phyloP scores from a whole-genome alignment of 495 filamentous ascomycete species.

The Echria macrotheca region DNA sequence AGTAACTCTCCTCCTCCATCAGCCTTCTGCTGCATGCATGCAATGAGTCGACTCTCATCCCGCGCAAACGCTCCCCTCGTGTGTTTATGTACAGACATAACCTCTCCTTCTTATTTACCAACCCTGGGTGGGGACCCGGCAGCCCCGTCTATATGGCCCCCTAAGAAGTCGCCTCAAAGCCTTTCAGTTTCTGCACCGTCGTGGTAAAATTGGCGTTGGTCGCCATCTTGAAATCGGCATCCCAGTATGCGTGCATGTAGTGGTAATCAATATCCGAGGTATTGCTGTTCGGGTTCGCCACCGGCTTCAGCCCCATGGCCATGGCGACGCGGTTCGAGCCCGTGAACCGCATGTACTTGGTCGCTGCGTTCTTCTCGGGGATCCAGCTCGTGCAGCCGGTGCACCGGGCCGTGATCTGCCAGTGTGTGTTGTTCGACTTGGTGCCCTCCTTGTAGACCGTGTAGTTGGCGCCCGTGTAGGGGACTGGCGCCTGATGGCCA shows the following conservation, averaged over 20 bases:
- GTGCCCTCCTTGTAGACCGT: conserved; percentile 32
- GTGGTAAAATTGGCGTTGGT: neutral
- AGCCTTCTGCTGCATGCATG: too few species aligned
- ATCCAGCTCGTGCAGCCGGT: conserved; percentile 37
- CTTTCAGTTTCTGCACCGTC: neutral
- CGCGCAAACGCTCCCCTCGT: too few species aligned
- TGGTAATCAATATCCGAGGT: conserved; percentile 33
- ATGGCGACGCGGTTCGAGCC: conserved; percentile 40
- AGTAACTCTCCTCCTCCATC: too few species aligned
- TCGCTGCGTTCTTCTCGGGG: conserved; percentile 17
- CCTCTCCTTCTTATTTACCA: too few species aligned
- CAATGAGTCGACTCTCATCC: too few species aligned
- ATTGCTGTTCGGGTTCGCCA: conserved; percentile 26
- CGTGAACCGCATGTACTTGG: conserved; percentile 28
- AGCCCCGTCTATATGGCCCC: neutral
- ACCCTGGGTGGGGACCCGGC: too few species aligned
- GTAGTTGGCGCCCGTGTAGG: conserved; percentile 26
- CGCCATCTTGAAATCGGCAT: neutral
- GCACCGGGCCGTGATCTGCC: conserved; percentile 41
- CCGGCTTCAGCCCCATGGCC: conserved; percentile 32
- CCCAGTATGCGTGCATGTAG: conserved; percentile 40
- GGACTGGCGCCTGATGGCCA: conserved; percentile 25
- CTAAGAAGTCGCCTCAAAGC: neutral
- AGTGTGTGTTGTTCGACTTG: conserved; percentile 39
- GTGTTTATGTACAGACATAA: too few species aligned